Evolutionary conservation across 2,329 filamentous ascomycete genomes (phyloP), one percentile per base, ranked within the genome.

Genomic region (Epichloe sibirici): DNA sequence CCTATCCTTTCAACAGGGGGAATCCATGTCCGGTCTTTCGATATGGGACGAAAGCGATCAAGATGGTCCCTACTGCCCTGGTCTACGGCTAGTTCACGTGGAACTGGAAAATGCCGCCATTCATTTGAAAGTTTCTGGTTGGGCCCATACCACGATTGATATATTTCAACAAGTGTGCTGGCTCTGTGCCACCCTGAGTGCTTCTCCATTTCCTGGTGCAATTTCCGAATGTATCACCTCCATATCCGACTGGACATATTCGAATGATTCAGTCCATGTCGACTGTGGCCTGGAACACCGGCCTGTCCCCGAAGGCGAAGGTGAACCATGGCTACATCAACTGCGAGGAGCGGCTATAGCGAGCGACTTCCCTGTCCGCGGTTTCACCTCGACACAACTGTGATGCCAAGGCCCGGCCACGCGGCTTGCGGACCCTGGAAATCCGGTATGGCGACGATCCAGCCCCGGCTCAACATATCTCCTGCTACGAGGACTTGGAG

Each of bases 101-200:
- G 17, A 21, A 21, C 17, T 21, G 17, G 17, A 21, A 21, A 21
- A 21, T 21, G 17, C 17, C 17, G 17, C 17, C 17, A 21, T 21
- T 21, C 17, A 2, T 21, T 21, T 21, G 17, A 21, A 21, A 21
- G 17, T 21, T 21, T 21, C 17, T 21, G 17, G 17, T 21, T 21
- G 17, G 17, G 17, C 17, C 17, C 17, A 21, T 21, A 64, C 62
- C 2, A 61, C 69, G 57, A 62, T 67, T 44, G 65, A 68, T 12
- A 60, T 69, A 2, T 60, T 69, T 3, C 66, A 69, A 45, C 66
- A 68, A 49, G 67, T 69, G 66, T 64, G 63, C 9, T 70, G 67
- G 67, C 63, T 61, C 1, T 69, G 65, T 28, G 66, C 66, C 1
- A 59, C 60, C 1, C 58, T 69, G 9, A 68, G 65, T 48, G 57